These are phyloP conservation scores for Phytophthora europaea DNA, from an alignment of 352 stramenopile genomes.

Conservation along the genomic window DNA sequence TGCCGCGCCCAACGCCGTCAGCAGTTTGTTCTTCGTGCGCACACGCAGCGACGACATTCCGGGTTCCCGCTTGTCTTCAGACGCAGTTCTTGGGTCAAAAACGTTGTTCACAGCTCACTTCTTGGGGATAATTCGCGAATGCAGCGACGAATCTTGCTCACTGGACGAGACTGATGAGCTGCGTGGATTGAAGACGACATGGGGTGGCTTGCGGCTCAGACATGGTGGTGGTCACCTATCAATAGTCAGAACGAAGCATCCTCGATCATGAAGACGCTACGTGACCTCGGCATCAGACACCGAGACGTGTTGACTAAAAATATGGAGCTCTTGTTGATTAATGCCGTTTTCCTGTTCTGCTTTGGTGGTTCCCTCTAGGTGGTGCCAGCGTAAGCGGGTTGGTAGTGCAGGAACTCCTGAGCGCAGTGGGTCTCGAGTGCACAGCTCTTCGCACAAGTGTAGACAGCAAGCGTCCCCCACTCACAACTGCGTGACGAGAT, in stretches of 20 bases:
- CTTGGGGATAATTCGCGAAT: conserved; percentile 10
- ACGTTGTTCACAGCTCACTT: neutral
- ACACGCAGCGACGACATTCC: conserved; percentile 83
- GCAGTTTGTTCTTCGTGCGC: conserved; percentile 82
- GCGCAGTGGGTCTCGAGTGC: conserved; percentile 53
- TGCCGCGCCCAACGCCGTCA: conserved; percentile 69
- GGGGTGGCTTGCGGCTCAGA: conserved; percentile 9
- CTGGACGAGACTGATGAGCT: neutral
- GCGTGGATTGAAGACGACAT: conserved; percentile 13
- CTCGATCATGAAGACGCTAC: conserved; percentile 28
- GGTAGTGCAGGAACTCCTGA: conserved; percentile 85
- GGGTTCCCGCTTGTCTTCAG: neutral
- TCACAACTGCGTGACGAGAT: conserved; percentile 81
- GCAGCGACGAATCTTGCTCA: conserved; percentile 11
- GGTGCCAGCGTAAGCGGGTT: conserved; percentile 69
- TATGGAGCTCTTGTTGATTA: conserved; percentile 37
- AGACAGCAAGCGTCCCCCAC: conserved; percentile 94
- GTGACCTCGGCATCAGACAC: conserved; percentile 36
- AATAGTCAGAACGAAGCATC: conserved; percentile 31
- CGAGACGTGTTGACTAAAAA: conserved; percentile 39
- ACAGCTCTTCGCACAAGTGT: conserved; percentile 94
- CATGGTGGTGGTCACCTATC: conserved; percentile 26
- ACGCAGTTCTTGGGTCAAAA: neutral
- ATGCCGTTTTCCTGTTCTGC: conserved; percentile 7
- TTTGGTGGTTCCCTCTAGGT: conserved; percentile 16